These are phyloP conservation scores for Aureobasidium leucospermi DNA, from an alignment of 2,329 filamentous ascomycete genomes.

Conservation along the genomic window DNA sequence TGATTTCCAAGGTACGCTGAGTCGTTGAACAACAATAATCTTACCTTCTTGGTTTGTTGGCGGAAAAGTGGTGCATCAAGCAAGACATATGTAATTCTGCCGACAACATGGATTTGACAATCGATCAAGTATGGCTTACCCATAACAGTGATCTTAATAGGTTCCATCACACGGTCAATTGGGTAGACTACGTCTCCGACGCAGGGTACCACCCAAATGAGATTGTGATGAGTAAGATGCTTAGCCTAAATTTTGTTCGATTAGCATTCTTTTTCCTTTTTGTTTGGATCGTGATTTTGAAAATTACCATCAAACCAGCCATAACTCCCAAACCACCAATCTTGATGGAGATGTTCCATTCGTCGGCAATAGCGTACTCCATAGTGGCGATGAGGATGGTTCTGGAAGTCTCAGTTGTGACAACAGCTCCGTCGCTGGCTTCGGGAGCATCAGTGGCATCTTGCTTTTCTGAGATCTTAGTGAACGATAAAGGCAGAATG, in stretches of 20 bases:
- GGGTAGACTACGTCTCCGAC: constrained; percentile 60
- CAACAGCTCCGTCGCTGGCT: not conserved
- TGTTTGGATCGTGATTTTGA: no score
- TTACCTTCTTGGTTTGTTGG: constrained; percentile 47
- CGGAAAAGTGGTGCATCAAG: constrained; percentile 61
- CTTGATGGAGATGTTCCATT: constrained; percentile 64
- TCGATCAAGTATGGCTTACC: constrained; percentile 54
- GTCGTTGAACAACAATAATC: no score
- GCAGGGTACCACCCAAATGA: constrained; percentile 49
- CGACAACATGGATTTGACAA: constrained; percentile 55
- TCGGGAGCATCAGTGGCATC: not conserved
- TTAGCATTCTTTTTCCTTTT: no score
- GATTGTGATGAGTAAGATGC: constrained; percentile 55
- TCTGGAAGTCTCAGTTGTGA: constrained; percentile 22
- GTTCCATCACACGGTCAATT: constrained; percentile 48
- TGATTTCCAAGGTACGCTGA: no score
- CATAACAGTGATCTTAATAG: constrained; percentile 56
- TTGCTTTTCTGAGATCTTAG: not conserved
- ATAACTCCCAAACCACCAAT: constrained; percentile 64
- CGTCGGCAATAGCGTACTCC: constrained; percentile 65
- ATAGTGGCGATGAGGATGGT: constrained; percentile 61
- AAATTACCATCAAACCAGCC: constrained; percentile 57
- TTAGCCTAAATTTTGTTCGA: constrained; percentile 28
- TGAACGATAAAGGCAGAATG: not conserved
- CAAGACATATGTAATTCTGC: constrained; percentile 62